Conservation (phyloP, 2,329 filamentous ascomycete species). For the Alternaria atra region DNA sequence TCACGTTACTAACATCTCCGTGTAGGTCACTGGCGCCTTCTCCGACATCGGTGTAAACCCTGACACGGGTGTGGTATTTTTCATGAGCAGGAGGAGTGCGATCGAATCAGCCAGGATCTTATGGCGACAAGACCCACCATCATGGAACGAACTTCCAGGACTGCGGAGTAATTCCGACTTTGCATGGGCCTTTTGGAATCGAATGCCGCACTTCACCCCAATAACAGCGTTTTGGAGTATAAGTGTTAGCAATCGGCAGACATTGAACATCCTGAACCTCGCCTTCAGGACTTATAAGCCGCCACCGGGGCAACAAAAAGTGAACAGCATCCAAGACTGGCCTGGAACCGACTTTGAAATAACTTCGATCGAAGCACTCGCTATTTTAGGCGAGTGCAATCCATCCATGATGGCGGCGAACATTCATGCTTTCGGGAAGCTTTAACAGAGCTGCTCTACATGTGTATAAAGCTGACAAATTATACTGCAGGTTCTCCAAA, state of each 20-base stretch:
- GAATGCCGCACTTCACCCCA: not conserved
- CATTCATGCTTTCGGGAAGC: not conserved
- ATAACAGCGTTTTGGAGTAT: slow-evolving; percentile 3
- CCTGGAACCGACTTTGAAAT: slow-evolving; percentile 4
- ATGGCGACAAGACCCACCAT: not conserved
- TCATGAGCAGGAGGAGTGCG: not conserved
- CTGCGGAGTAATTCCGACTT: slow-evolving; percentile 5
- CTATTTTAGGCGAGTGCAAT: not conserved
- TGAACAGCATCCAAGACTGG: slow-evolving; percentile 2
- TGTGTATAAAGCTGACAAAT: not conserved
- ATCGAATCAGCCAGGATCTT: not conserved
- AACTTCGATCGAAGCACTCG: not conserved
- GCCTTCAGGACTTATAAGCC: not conserved
- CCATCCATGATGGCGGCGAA: not conserved
- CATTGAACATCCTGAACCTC: not conserved
- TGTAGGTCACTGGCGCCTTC: slow-evolving; percentile 5
- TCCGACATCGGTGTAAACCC: slow-evolving; percentile 8
- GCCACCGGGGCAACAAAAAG: not conserved
- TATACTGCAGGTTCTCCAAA: not conserved
- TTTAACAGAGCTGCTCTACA: not conserved
- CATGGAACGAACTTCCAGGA: not conserved
- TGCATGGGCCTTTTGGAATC: slow-evolving; percentile 16
- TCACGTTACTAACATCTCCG: not conserved
- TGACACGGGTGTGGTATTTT: slow-evolving; percentile 8
- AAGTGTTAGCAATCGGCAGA: not conserved